Conservation (phyloP, 495 filamentous ascomycete species). For the Lasiosphaeris hirsuta region DNA sequence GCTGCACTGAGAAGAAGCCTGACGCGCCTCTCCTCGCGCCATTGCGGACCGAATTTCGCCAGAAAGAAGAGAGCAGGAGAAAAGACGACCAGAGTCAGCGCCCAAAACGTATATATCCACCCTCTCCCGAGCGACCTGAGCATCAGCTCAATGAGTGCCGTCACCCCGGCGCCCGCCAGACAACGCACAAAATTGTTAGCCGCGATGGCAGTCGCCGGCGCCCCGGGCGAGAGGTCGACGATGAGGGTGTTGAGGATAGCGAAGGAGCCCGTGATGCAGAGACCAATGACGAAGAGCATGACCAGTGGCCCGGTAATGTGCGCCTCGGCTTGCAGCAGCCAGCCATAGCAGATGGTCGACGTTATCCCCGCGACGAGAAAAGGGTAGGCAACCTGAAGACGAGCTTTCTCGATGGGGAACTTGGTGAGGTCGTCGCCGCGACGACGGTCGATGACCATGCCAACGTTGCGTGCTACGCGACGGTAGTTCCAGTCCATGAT, state of each 20-base stretch:
- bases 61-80: slow-evolving; percentile 39
- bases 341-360: slow-evolving; percentile 53
- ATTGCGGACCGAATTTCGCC: slow-evolving; percentile 36
- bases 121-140: slow-evolving; percentile 42
- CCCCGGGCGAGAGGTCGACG: slow-evolving; percentile 44
- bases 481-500: slow-evolving; percentile 57
- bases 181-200: slow-evolving; percentile 48
- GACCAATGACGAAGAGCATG: slow-evolving; percentile 53
- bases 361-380: slow-evolving; percentile 39
- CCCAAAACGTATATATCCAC: slow-evolving; percentile 48
- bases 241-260: slow-evolving; percentile 47
- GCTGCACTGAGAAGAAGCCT: slow-evolving; percentile 25
- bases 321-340: slow-evolving; percentile 48
- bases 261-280: slow-evolving; percentile 53
- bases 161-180: slow-evolving; percentile 40
- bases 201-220: slow-evolving; percentile 46
- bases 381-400: slow-evolving; percentile 53
- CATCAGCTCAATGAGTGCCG: slow-evolving; percentile 43
- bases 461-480: slow-evolving; percentile 45
- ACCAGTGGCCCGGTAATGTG: slow-evolving; percentile 51
- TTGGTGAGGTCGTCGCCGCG: slow-evolving; percentile 49
- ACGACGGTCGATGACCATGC: slow-evolving; percentile 48
- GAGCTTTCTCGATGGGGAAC: slow-evolving; percentile 65
- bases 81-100: slow-evolving; percentile 32
- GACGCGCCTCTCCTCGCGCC: slow-evolving; percentile 39